Conservation (phyloP, 2,329 filamentous ascomycete genomes). For the Fusarium xylarioides region DNA sequence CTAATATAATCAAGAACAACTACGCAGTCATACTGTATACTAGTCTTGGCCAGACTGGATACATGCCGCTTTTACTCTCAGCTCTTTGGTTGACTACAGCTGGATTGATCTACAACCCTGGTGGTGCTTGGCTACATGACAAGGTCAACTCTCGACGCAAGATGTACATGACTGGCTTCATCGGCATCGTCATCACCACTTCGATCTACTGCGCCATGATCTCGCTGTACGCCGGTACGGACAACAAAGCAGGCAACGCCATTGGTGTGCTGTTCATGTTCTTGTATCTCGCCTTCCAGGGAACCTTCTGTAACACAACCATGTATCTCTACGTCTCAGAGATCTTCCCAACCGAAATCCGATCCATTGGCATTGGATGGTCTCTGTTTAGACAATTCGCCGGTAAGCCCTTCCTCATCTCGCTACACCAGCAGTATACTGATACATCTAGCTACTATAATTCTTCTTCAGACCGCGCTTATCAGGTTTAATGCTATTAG, state of each 20-base stretch:
- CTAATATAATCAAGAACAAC: constrained; percentile 49
- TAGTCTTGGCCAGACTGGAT: constrained; percentile 50
- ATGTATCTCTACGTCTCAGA: constrained; percentile 53
- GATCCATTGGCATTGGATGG: constrained; percentile 61
- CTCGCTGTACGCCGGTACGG: constrained; percentile 48
- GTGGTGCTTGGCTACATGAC: constrained; percentile 59
- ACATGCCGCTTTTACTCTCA: constrained; percentile 52
- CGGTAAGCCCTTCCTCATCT: constrained; percentile 21
- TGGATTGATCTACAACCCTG: constrained; percentile 58
- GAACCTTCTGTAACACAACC: constrained; percentile 52
- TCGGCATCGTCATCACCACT: constrained; percentile 52
- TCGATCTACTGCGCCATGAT: constrained; percentile 49
- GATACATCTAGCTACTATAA: constrained; percentile 46
- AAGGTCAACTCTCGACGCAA: constrained; percentile 58
- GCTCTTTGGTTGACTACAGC: constrained; percentile 56
- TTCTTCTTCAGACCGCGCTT: constrained; percentile 55
- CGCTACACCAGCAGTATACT: accelerated
- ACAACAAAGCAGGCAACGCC: constrained; percentile 51
- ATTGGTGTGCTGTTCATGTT: constrained; percentile 55
- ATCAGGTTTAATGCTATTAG: constrained; percentile 53
- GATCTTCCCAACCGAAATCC: constrained; percentile 57
- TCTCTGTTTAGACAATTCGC: constrained; percentile 61
- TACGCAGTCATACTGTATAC: constrained; percentile 52
- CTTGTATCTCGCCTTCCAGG: constrained; percentile 60
- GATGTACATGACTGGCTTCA: constrained; percentile 51